Conservation (phyloP, 805 yeast genomes). For the Saccharomycopsis vini region DNA sequence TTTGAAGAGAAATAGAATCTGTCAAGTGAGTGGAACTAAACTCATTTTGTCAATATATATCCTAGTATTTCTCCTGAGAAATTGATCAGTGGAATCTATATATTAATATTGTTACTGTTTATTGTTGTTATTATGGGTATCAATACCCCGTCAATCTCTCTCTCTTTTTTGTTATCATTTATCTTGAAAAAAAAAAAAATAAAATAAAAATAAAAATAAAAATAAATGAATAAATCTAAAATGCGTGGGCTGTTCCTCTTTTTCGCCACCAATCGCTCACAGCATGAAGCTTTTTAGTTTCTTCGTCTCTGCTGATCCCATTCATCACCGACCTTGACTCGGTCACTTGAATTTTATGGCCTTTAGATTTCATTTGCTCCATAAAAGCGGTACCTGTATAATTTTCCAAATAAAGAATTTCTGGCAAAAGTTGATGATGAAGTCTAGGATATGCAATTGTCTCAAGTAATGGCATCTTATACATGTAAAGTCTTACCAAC, state of each 20-base stretch:
- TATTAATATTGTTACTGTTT: too few species aligned
- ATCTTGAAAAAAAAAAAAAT: too few species aligned
- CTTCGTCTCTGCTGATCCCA: conserved; percentile 35
- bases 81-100: too few species aligned
- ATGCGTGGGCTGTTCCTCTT: conserved; percentile 64
- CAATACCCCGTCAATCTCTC: too few species aligned
- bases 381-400: conserved; percentile 37
- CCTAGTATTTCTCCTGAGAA: too few species aligned
- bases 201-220: too few species aligned
- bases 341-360: conserved; percentile 38
- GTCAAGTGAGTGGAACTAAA: too few species aligned
- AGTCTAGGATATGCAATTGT: conserved; percentile 72
- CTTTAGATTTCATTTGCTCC: conserved; percentile 32
- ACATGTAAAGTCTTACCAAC: conserved; percentile 54
- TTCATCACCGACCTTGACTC: conserved; percentile 49
- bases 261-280: conserved; percentile 91
- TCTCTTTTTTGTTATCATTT: too few species aligned
- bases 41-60: too few species aligned
- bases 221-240: conserved; percentile 30
- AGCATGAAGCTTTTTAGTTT: conserved; percentile 46
- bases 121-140: too few species aligned
- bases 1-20: too few species aligned
- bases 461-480: conserved; percentile 50
- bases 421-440: conserved; percentile 87
- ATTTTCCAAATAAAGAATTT: conserved; percentile 51